These are phyloP conservation scores for Peronospora belbahrii DNA, from an alignment of 352 stramenopile genomes.

Conservation along the genomic window DNA sequence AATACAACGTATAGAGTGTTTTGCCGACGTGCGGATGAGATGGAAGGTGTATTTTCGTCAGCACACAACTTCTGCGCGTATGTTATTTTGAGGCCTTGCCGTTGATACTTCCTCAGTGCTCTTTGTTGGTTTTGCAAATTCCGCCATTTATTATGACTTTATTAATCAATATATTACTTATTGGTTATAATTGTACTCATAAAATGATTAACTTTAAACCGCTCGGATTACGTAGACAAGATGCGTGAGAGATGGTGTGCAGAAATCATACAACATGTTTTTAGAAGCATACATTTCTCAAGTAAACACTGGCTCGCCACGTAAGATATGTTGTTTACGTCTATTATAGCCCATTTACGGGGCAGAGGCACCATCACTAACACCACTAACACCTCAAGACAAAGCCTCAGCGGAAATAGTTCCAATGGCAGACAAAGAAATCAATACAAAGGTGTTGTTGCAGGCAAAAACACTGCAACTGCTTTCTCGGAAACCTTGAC, in stretches of 20 bases:
- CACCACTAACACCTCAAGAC: neutral
- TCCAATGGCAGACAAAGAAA: too few species aligned
- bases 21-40: constrained; percentile 14
- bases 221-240: constrained; percentile 18
- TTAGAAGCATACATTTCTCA: constrained; percentile 8
- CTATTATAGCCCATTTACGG: too few species aligned
- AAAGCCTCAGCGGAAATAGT: constrained; percentile 6
- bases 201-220: constrained; percentile 15
- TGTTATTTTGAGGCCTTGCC: constrained; percentile 32
- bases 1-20: constrained; percentile 9
- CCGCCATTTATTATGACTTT: too few species aligned
- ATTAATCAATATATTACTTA: too few species aligned
- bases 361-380: neutral
- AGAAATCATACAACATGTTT: constrained; percentile 1
- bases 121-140: constrained; percentile 18
- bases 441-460: too few species aligned
- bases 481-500: neutral
- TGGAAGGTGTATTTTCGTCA: constrained; percentile 27
- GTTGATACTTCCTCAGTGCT: constrained; percentile 21
- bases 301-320: constrained; percentile 1
- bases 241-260: constrained; percentile 11
- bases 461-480: neutral
- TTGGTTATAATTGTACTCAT: too few species aligned
- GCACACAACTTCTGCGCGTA: too few species aligned
- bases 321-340: too few species aligned